Base-by-base conservation (phyloP, 2,329 filamentous ascomycete species). In the Phaeosphaeriaceae sp. region DNA sequence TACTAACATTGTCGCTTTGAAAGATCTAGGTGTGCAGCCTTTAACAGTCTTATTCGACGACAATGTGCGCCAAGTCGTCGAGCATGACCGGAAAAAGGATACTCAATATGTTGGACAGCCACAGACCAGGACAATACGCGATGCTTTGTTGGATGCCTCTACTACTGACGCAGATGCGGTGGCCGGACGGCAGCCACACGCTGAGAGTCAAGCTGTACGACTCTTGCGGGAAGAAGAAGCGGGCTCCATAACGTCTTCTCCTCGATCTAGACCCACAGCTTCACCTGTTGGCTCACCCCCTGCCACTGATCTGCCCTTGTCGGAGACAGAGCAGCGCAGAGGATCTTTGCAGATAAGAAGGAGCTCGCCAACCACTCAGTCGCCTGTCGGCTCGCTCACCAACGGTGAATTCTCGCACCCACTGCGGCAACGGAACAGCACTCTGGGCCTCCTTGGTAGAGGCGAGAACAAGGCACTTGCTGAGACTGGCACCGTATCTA, bases 31-130 rank as follows among this genome's bases (percentile, higher is more conserved):
- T 13, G 88, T 97, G 30, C 91, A 89, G 1, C 91, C 92, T 2
- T 92, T 97, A 72, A 98, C 92, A 0, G 90, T 99, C 1, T 91
- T 98, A 72, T 98, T 98, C 70, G 93, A 97, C 66, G 93, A 94
- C 55, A 86, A 84, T 43, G 81, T 73, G 9, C 69, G 67, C 21
- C 66, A 87, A 9, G 79, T 88, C 10, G 79, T 82, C 44, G 78
- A 80, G n/a, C 60, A 74, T 44, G 69, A 66, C 24, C 62, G 70
- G 21, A 65, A 60, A 24, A 72, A 65, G 61, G 73, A 60, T 59
- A 70, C 24, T 69, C 80, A 60, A 66, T 72, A 76, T 58, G 67
- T 76, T 54, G 66, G 72, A 28, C 68, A 75, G 55, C 64, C 57
- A 30, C 77, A 75, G 40, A 86, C 88, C 5, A 91, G 92, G 66